phyloP scores from a whole-genome alignment of 1,139 yeast species.

The Geotrichum klebahnii region DNA sequence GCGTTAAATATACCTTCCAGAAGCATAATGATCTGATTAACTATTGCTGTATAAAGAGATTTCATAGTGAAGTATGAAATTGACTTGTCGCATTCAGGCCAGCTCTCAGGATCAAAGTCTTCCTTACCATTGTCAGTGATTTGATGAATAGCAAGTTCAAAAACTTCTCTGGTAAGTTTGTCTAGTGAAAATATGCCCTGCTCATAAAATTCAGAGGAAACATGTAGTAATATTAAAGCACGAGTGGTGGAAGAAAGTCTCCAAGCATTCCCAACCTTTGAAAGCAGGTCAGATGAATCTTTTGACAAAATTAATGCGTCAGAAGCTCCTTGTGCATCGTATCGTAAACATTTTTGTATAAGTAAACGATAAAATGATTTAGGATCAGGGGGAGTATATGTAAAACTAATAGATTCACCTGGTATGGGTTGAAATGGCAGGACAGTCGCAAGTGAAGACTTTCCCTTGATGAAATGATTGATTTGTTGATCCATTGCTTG shows the following conservation, averaged over 20 bases:
- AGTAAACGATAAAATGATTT: constrained; percentile 44
- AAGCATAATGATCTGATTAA: constrained; percentile 47
- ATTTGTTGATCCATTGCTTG: constrained; percentile 42
- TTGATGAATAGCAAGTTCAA: constrained; percentile 45
- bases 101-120: constrained; percentile 43
- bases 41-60: constrained; percentile 48
- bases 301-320: constrained; percentile 37
- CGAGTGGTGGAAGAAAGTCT: constrained; percentile 52
- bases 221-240: constrained; percentile 52
- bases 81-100: constrained; percentile 52
- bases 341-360: constrained; percentile 35
- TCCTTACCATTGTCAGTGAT: constrained; percentile 37
- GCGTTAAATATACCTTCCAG: constrained; percentile 48
- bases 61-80: constrained; percentile 52
- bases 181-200: constrained; percentile 78
- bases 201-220: constrained; percentile 39
- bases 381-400: constrained; percentile 35
- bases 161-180: constrained; percentile 37
- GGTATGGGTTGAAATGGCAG: constrained; percentile 13
- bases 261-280: constrained; percentile 56
- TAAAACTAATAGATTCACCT: constrained; percentile 21
- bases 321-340: constrained; percentile 34
- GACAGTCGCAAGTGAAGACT: constrained; percentile 13
- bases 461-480: constrained; percentile 20
- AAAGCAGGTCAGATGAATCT: constrained; percentile 44